A percentile compares a stretch with the other conserved stretches of the same genome.
Conservation (phyloP, 2,329 filamentous ascomycete genomes). For the Pseudogymnoascus pannorum region DNA sequence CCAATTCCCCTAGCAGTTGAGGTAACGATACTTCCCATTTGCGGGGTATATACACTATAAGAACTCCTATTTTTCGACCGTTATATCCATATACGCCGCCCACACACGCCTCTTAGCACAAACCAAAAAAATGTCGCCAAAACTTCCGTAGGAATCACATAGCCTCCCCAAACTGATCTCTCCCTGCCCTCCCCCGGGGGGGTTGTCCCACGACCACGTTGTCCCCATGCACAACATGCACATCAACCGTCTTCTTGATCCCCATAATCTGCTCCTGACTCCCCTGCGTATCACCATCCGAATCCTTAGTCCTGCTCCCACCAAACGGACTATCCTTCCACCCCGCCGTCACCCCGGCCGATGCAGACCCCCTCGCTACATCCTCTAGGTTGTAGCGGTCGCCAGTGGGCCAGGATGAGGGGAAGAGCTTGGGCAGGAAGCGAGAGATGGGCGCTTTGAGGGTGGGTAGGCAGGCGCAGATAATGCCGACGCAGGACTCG, state of each 20-base stretch:
- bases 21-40: neutral
- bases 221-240: neutral
- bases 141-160: neutral
- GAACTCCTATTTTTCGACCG: neutral
- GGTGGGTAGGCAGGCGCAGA: slow-evolving; percentile 15
- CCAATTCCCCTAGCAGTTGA: neutral
- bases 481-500: slow-evolving; percentile 15
- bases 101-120: neutral
- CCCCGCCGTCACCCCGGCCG: too few relatives aligned
- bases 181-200: neutral
- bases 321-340: neutral
- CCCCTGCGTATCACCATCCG: neutral
- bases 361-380: neutral
- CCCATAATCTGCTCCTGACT: slow-evolving; percentile 16
- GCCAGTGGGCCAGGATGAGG: neutral
- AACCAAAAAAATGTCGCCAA: neutral
- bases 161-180: neutral
- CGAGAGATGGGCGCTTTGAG: slow-evolving; percentile 12
- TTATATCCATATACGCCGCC: neutral
- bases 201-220: too few relatives aligned
- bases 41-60: neutral
- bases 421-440: neutral
- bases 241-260: slow-evolving; percentile 13
- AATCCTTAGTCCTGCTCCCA: neutral
- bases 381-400: neutral